Evolutionary conservation across 2,329 filamentous ascomycete genomes (phyloP), one percentile per base, ranked within the genome.

Genomic region (Aspergillus aculeatinus): DNA sequence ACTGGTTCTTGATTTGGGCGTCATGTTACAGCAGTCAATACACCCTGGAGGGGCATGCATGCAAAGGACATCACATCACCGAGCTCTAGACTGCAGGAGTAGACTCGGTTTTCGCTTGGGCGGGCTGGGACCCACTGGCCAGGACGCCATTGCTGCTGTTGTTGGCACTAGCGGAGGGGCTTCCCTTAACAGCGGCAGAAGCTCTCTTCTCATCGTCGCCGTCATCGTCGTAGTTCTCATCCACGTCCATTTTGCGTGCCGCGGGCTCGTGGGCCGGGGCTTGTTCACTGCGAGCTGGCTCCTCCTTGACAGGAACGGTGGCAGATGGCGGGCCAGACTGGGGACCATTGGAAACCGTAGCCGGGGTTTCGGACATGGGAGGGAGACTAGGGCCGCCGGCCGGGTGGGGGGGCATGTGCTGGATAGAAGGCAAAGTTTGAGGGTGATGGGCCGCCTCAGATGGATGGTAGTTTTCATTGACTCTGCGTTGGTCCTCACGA

Each of bases 211-310:
- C 89, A 61, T 97, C 94, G 66, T 96, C 93, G 4, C 87, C 91
- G 59, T 93, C 94, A 70, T 98, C 94, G 74, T 98, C 94, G 70
- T 99, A 98, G 74, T 98, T 90, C 74, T 99, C 95, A 67, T 99
- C 93, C 21, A 98, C 91, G 6, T 98, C 94, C 87, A 99, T 96
- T 77, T 96, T 96, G 23, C 95, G 85, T 21, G 92, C 92, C 35
- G 95, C 92, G 56, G 92, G 91, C 78, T 98, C 94, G 60, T 87
- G 88, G 19, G 82, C 76, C 21, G 83, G 79, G 2, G 83, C 76
- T 29, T 84, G 76, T 62, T 82, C 80, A 39, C 72, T 75, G 56
- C 76, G 82, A 62, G 71, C 66, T 35, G 75, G 59, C 29, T 92
- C 89, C 64, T 91, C 85, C 58, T 76, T 63, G 75, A 79, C 71